These are phyloP conservation scores for Trichoderma guizhouense DNA, from an alignment of 2,329 filamentous ascomycete genomes.

Conservation along the genomic window DNA sequence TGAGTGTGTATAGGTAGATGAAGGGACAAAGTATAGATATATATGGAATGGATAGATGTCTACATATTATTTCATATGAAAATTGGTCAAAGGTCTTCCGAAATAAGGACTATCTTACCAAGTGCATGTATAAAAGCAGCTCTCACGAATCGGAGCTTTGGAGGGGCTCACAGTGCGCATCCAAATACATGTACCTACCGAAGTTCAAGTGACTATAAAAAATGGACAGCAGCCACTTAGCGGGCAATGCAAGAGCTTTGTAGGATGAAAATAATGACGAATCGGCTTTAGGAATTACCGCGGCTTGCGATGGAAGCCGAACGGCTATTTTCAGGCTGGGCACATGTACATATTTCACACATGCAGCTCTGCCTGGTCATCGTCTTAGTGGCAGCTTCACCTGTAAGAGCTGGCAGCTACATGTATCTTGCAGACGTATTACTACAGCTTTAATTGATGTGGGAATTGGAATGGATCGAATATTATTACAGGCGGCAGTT, in stretches of 20 bases:
- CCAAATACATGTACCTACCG: background rate
- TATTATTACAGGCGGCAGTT: background rate
- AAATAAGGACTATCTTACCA: background rate
- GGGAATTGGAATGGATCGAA: background rate
- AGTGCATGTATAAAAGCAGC: background rate
- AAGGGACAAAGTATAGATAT: background rate
- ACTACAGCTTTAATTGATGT: too few relatives aligned
- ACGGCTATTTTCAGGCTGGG: background rate
- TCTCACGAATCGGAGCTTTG: background rate
- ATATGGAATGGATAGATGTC: background rate
- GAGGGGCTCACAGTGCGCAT: background rate
- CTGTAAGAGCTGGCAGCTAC: background rate
- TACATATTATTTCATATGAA: background rate
- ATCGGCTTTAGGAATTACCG: background rate
- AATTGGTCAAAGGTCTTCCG: background rate
- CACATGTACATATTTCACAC: background rate
- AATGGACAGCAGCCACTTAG: background rate
- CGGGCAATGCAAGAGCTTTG: background rate
- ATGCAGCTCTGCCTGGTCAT: background rate
- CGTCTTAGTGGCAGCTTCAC: background rate
- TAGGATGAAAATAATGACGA: background rate
- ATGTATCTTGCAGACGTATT: background rate
- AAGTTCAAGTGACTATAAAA: background rate
- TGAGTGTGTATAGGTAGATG: background rate
- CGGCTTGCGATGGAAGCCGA: background rate